Evolutionary conservation across 495 filamentous ascomycete genomes (phyloP), one percentile per base, ranked within the genome.

Genomic region (Tuber indicum): DNA sequence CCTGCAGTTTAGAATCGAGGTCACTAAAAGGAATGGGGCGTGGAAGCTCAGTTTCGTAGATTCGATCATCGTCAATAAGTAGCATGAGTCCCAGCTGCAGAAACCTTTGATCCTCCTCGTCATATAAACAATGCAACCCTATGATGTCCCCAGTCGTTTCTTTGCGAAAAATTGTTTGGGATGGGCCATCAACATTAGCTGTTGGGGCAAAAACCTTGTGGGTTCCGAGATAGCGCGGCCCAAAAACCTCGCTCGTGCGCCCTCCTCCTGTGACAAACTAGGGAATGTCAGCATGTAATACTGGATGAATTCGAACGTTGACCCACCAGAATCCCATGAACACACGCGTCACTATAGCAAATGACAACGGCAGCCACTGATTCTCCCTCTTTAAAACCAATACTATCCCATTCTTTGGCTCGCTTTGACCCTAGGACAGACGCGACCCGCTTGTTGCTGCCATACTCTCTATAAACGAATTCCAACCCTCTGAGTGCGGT

Each of bases 121-220:
- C 82, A 74, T 83, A 84, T n/a, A 84, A 74, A 72, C 74, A 84
- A 69, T 84, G 82, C 23, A 84, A 44, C 3, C 82, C 82, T 72
- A 83, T 43, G 10, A 84, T 83, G 23, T 75, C 74, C 4, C 75
- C 72, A 43, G 46, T 70, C 36, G 82, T 75, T 9, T 83, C 75
- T 49, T 77, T 79, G 41, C 81, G 74, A 66, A 75, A 78, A 66
- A 76, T 77, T 41, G 77, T 80, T 26, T 76, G 75, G 23, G 73
- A 81, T 52, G 62, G 74, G 42, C 75, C 76, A 46, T 74, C 70
- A 26, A 78, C 23, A 71, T 77, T 73, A 19, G 77, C 72, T 69
- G 72, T 73, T 36, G 79, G 79, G 21, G 77, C 76, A 72, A 84
- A 84, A 21, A 84, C 82, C 76, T 82, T 83, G 74, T 84, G 82